Percentiles rank a stretch among this genome's conserved stretches.
These are phyloP conservation scores for Angomonas ambiguus DNA, from an alignment of 208 protist species.

Conservation along the genomic window DNA sequence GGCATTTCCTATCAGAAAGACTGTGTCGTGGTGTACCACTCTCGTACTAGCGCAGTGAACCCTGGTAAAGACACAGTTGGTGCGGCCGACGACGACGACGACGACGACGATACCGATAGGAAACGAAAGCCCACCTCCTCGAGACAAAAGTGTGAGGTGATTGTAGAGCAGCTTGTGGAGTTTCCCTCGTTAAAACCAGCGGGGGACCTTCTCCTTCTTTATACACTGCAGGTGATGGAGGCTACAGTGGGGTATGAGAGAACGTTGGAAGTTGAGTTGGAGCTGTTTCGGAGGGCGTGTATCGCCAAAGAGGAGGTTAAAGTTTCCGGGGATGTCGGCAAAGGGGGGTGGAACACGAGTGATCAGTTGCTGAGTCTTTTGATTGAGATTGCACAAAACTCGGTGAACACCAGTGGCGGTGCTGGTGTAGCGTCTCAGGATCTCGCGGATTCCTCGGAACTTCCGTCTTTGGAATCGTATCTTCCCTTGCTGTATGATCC, in stretches of 20 bases:
- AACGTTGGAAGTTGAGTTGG: conserved; percentile 43
- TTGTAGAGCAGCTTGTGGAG: conserved; percentile 17
- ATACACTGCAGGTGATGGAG: conserved; percentile 48
- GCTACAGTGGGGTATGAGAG: conserved; percentile 35
- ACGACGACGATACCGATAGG: neutral
- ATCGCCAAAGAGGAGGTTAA: neutral
- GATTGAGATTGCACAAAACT: neutral
- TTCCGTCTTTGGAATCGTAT: neutral
- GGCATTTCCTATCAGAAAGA: neutral
- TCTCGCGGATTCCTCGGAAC: neutral
- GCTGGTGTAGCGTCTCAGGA: neutral
- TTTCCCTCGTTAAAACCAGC: conserved; percentile 35
- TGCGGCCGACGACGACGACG: neutral
- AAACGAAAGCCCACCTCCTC: neutral
- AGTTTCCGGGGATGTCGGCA: neutral
- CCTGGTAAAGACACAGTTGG: neutral
- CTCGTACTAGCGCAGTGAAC: neutral
- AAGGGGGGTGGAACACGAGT: neutral
- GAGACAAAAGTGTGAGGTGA: conserved; percentile 32
- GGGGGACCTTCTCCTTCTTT: conserved; percentile 37
- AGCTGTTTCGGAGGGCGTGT: conserved; percentile 32
- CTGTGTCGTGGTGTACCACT: neutral
- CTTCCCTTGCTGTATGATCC: conserved; percentile 7
- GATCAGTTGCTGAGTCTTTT: neutral
- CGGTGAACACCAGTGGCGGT: neutral